Evolutionary conservation across 768 basidiomycete species (phyloP), one percentile per base, ranked within the genome.

Genomic region (Kwoniella bestiolae): DNA sequence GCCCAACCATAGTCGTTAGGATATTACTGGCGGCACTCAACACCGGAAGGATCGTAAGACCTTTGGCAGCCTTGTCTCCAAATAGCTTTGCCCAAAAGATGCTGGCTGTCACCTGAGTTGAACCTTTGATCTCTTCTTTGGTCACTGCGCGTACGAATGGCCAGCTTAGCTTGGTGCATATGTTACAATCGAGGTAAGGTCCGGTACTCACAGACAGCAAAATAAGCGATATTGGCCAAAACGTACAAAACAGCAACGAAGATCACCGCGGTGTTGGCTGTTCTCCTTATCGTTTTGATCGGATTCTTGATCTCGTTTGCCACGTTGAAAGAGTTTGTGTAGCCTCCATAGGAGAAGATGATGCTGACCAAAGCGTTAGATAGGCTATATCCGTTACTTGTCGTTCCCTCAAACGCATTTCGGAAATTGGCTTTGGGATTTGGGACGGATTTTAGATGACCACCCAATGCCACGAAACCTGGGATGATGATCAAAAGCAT

Each of bases 1-100:
- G 77, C 7, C 83, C 84, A 59, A 85, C 79, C 53, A 67, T 57
- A 32, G 31, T 38, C 29, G 35, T 56, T 18, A 64, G 52, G 4
- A 72, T 51, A 49, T 72, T 73, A 47, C 71, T 65, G 21, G 69
- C 66, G 6, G 74, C 74, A 44, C 64, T 67, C 21, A 72, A 35
- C 1, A 69, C 69, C 1, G 69, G 65, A 63, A 73, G 35, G 60
- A 70, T 45, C 65, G 71, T 53, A 46, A 67, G 26, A 50, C 69
- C 55, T 44, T 63, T 68, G 1, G 68, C 75, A 7, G 70, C 75
- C n/a, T 68, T 67, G 2, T 63, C 61, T 3, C 75, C 75, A 25
- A 71, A 73, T 1, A 76, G 46, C 23, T 67, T 56, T 29, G 41
- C 23, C 61, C 71, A 76, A 56, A 76, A 73, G 3, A 63, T 35